Base-by-base conservation (phyloP, 1,139 yeast species). In the Pichia sp. region DNA sequence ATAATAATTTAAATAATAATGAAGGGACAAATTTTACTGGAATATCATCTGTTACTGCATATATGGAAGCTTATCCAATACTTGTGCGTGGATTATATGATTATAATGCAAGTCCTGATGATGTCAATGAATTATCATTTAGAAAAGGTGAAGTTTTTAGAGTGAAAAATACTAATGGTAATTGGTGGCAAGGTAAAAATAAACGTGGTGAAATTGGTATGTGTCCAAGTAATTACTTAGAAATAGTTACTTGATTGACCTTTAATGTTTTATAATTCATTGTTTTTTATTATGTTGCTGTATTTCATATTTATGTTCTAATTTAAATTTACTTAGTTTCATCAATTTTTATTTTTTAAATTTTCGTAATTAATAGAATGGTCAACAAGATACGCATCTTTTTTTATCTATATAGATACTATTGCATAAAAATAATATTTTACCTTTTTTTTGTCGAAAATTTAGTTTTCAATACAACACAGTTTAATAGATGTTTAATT, bases 181-280 rank as follows among this genome's bases (percentile, higher is more conserved):
- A 94, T 68, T 92, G 98, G 98, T 92, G 97, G 97, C 96, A 89
- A 66, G 97, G 96, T 31, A 79, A 86, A 61, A 78, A 90, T 60
- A 73, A 83, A 22, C 83, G 80, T 56, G 98, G 98, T 40, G 95
- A 89, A 63, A 86, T 87, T 42, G 98, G 98, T 56, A 92, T 92
- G 56, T 90, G 96, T 65, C 98, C 98, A 43, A 84, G 95, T 54
- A 92, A 92, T 64, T 92, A 92, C 60, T 94, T 90, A 42, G 85
- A 86, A 61, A 69, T 87, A 55, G 67, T 82, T 45, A 79, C 72
- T 47, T 56, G 38, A 46, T 23, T 9, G 8, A 12, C 32, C 4
- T 8, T 10, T 11, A 16, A 23, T 2, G 4, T 31, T 20, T 2
- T 30, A n/a, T n/a, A 30, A n/a, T 16, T 30, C 32, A 30, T 33